Evolutionary conservation across 2,329 filamentous ascomycete genomes (phyloP).

Genomic region (Aspergillus sp.): DNA sequence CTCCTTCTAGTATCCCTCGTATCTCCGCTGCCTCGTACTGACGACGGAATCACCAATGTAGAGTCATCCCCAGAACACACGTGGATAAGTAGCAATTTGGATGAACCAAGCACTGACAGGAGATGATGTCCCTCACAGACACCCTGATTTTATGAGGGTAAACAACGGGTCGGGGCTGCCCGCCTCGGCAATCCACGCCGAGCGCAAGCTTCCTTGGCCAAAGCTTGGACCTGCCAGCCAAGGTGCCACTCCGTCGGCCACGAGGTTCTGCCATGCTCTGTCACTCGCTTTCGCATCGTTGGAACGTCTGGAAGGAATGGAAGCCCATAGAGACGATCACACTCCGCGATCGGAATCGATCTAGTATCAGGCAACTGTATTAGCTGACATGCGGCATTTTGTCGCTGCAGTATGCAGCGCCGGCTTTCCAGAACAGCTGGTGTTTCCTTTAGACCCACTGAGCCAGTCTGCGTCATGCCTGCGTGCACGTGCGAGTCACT

Average conservation of each 20-base stretch:
- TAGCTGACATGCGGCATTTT: neutral
- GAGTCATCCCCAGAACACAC: neutral
- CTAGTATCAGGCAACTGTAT: neutral
- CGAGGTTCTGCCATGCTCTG: neutral
- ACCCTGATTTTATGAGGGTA: neutral
- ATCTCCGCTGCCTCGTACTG: neutral
- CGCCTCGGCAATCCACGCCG: neutral
- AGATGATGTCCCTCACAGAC: neutral
- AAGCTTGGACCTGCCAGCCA: neutral
- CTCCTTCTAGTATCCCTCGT: neutral
- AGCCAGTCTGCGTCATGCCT: neutral
- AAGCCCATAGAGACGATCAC: neutral
- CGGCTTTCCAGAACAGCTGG: too few species aligned
- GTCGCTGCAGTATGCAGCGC: too few species aligned
- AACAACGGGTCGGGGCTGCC: neutral
- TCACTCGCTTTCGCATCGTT: neutral
- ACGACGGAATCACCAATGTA: neutral
- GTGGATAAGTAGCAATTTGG: neutral
- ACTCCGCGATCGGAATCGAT: neutral
- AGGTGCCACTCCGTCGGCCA: neutral
- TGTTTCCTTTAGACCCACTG: neutral
- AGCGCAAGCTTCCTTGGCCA: neutral
- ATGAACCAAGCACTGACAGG: neutral
- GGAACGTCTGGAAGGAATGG: neutral
- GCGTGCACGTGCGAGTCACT: neutral